A percentile compares a stretch with the other conserved stretches of the same genome.
phyloP scores from a whole-genome alignment of 345 rosid species.

The Clarkia xantiana region DNA sequence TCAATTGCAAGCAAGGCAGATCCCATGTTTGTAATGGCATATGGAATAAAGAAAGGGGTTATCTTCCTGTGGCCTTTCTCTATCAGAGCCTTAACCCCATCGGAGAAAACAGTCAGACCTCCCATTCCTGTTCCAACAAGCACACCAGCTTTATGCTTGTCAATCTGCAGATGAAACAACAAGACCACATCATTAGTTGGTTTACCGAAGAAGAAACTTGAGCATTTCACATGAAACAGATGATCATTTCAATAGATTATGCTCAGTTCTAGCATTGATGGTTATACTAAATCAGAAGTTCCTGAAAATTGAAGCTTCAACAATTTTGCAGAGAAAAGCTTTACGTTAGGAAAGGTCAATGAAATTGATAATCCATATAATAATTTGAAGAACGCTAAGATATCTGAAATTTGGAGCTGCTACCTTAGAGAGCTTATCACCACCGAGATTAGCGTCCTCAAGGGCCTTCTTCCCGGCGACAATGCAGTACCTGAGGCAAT shows the following conservation, averaged over 20 bases:
- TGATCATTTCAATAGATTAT: neutral
- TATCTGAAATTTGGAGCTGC: neutral
- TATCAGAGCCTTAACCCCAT: constrained; percentile 67
- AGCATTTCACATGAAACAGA: neutral
- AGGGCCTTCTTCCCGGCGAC: constrained; percentile 96
- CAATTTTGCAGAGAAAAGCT: neutral
- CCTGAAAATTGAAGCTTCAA: no score
- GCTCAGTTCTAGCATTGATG: no score
- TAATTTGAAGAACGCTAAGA: neutral
- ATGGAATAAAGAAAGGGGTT: constrained; percentile 85
- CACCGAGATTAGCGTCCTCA: constrained; percentile 78
- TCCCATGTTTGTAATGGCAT: constrained; percentile 88
- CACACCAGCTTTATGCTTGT: constrained; percentile 73
- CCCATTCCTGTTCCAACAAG: constrained; percentile 99
- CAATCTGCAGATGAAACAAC: constrained; percentile 34
- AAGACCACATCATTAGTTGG: neutral
- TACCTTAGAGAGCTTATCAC: constrained; percentile 58
- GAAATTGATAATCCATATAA: neutral
- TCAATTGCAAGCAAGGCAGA: constrained; percentile 92
- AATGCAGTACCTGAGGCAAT: constrained; percentile 94
- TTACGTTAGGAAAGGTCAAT: neutral
- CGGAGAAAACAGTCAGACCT: constrained; percentile 75
- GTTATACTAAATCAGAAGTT: no score
- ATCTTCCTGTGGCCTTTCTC: constrained; percentile 85
- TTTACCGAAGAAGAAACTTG: neutral